Base-by-base conservation (phyloP, 1,284 basidiomycete species). In the Xerocomus amazonicus region DNA sequence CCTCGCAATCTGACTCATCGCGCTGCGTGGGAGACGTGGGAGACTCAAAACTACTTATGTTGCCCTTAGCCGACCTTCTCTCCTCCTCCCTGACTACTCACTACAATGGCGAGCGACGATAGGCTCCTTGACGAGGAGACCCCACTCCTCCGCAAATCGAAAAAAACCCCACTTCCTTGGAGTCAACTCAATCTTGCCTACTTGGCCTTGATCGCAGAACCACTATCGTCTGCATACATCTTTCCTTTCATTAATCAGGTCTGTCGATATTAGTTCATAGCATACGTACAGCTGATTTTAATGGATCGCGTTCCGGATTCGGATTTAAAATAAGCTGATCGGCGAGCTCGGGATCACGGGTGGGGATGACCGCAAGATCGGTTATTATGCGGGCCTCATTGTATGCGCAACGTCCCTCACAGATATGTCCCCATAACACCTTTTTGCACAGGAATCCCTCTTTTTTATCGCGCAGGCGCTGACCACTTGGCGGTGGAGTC, bases 331-430 rank as follows among this genome's bases (percentile, higher is more conserved):
- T 6, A 33, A 42, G 42, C 42, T 43, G 4, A 43, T 43, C 7
- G 19, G 42, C 19, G 42, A 43, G 31, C 31, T 43, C 8, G 42
- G 19, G 2, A 10, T 43, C 31, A 43, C 42, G 3, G 42, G 31
- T n/a, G 42, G 42, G n/a, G 42, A 43, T 9, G 42, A 43, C 42
- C 42, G 42, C 17, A 43, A 33, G 31, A 33, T 43, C 26, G 42
- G 42, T 33, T 43, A 43, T 23, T 43, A 43, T 26, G 42, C 42
- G 3, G 42, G 42, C n/a, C 31, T 43, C 4, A 33, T 43, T 9
- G 42, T 43, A 43, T 8, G 31, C 2, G n/a, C n/a, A n/a, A 33
- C 7, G 14, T 19, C 19, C 7, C 7, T 43, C 12, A 17, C 19
- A 23, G 13, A 23, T 8, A n/a, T 23, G 3, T 7, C 23, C 3